Base-by-base conservation (phyloP, 305 asterid species). In the Withania somnifera region DNA sequence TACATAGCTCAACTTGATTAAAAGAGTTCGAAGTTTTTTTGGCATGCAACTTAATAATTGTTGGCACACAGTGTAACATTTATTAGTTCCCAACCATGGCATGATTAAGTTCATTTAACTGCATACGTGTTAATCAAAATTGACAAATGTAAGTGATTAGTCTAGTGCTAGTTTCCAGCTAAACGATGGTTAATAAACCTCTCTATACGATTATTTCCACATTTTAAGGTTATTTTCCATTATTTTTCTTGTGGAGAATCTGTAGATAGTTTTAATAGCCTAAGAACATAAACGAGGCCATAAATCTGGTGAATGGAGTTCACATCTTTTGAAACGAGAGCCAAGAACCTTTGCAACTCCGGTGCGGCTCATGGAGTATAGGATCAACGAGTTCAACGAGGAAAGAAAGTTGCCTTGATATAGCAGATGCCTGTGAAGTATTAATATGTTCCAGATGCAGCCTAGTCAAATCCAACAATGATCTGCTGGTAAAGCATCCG, bases 301-400 rank as follows among this genome's bases (percentile, higher is more conserved):
- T 86, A 32, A 83, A 83, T 85, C 58, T 88, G 60, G 90, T 86
- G 45, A 90, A 90, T 50, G 92, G 91, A 77, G 87, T 86, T 52
- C 78, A 15, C n/a, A 47, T 58, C 26, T 32, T 84, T 3, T 87
- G 84, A 84, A 84, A 36, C 36, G 77, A 61, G 77, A 45, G 58
- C 3, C 10, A 10, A 80, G 2, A 45, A 40, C 24, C 50, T 17
- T 58, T 4, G 19, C 68, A 32, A 20, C 58, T 22, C 38, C 58
- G 7, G 22, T 78, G 19, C 56, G 78, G 78, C 38, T 1, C 1
- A 71, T 22, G 57, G 19, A 71, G 34, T 38, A 71, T 22, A 45
- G 14, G 3, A n/a, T 45, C 40, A 42, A 71, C 1, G 0, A 22
- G 57, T 71, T 24, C 78, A 22, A 71, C 40, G n/a, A n/a, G n/a